Evolutionary conservation across 352 stramenopile genomes (phyloP), one percentile per base, ranked within the genome.

Genomic region (Phytophthora litchii): DNA sequence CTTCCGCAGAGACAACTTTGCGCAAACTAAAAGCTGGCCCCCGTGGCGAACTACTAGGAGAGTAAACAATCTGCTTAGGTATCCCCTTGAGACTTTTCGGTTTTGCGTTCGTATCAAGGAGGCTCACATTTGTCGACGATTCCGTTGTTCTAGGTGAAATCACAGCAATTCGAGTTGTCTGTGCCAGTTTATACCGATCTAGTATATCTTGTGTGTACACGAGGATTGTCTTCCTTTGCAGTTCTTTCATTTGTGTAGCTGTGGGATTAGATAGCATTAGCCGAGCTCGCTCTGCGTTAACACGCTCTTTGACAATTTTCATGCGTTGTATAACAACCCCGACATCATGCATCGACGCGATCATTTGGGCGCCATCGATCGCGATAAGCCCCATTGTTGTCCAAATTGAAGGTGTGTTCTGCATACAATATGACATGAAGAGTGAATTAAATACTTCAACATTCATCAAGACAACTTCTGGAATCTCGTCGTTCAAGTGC

Each of bases 381-480:
- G 20, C 29, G 8, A 76, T 68, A 7, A 76, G 25, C 3, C 43
- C 54, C 0, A 68, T 8, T 4, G 54, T 78, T 3, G 60, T 80
- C 23, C 25, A 46, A 21, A 73, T 48, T 9, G 72, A 80, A 0
- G 49, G 62, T 0, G 76, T 60, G 27, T 64, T 78, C 25, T 84
- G 72, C 60, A 82, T 70, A 43, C 72, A 80, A 29, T 63, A 80
- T 3, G 67, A 54, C 27, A 75, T 62, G 44, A 77, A 85, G 0
- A 82, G 47, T 9, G 72, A 64, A 38, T 69, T 75, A 37, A 76
- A 80, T 16, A 82, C 66, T 19, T 82, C 63, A n/a, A 80, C 51
- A 19, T 74, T 80, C 60, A 80, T 68, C 6, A 78, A 52, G 10
- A 82, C 65, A 9, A 73, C 46, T 35, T 58, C 48, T 0, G 65